phyloP scores from a whole-genome alignment of 768 basidiomycete genomes.

The Calocybe indica region DNA sequence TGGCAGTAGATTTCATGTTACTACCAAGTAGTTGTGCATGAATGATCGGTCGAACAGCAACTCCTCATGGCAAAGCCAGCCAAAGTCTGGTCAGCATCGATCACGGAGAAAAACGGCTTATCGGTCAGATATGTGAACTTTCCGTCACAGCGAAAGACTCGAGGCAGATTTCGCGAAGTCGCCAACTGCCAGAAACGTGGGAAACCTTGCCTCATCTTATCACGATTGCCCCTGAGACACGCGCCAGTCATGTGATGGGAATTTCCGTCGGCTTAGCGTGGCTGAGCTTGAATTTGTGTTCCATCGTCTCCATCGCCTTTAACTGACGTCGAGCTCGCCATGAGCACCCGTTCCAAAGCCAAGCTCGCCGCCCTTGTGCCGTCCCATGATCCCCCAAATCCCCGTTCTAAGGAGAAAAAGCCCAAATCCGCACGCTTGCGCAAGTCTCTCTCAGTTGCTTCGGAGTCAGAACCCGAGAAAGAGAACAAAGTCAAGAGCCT shows the following conservation, averaged over 20 bases:
- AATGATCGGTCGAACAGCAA: no score
- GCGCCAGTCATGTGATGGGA: constrained; percentile 5
- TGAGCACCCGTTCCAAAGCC: constrained; percentile 42
- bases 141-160: no score
- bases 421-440: constrained; percentile 6
- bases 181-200: no score
- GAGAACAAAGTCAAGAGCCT: constrained; percentile 17
- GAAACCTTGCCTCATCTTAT: background rate
- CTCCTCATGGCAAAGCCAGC: no score
- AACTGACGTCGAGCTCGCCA: constrained; percentile 11
- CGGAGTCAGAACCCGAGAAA: constrained; percentile 15
- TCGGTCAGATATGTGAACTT: no score
- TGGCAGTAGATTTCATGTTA: no score
- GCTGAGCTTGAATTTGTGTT: constrained; percentile 1
- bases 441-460: constrained; percentile 2
- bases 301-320: background rate
- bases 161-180: no score
- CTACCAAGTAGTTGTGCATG: no score
- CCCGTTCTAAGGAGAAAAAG: constrained; percentile 8
- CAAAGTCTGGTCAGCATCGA: no score
- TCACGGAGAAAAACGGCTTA: no score
- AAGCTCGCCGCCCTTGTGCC: constrained; percentile 24
- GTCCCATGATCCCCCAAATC: constrained; percentile 6
- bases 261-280: background rate
- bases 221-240: background rate